These are phyloP conservation scores for Lactuca sativa DNA, from an alignment of 129 eudicot species.

Conservation along the genomic window DNA sequence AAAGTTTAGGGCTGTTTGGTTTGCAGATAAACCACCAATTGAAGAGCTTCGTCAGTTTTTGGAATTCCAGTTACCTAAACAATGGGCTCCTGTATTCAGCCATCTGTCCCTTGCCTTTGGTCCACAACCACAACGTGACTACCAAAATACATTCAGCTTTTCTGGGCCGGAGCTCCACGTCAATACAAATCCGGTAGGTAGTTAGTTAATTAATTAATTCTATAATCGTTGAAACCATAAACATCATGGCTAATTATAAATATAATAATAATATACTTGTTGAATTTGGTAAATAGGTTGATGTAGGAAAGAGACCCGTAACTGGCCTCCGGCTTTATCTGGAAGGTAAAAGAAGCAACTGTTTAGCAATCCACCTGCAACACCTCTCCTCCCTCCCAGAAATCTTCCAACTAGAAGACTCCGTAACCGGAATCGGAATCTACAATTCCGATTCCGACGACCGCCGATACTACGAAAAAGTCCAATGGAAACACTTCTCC, in stretches of 20 bases:
- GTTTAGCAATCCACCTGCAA: conserved; percentile 88
- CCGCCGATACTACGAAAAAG: conserved; percentile 77
- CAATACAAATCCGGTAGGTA: conserved; percentile 82
- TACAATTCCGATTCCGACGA: conserved; percentile 53
- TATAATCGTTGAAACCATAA: neutral
- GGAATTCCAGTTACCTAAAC: conserved; percentile 94
- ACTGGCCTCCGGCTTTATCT: conserved; percentile 88
- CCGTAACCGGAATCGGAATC: conserved; percentile 40
- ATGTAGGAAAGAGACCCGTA: conserved; percentile 95
- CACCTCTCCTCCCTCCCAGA: conserved; percentile 93
- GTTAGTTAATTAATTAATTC: neutral
- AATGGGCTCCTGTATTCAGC: conserved; percentile 96
- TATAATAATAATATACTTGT: too few relatives aligned
- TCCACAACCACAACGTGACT: conserved; percentile 63
- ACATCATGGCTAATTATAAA: too few relatives aligned
- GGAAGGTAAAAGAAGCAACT: conserved; percentile 90
- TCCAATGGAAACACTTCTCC: conserved; percentile 94
- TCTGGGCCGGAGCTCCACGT: conserved; percentile 90
- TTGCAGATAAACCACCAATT: conserved; percentile 91
- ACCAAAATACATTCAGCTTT: conserved; percentile 69
- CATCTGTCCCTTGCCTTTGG: conserved; percentile 76
- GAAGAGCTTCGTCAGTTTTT: conserved; percentile 97
- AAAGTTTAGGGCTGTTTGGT: conserved; percentile 15
- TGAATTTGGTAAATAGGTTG: conserved; percentile 54
- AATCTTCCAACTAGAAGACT: conserved; percentile 72